Base-by-base conservation (phyloP, 2,329 filamentous ascomycete species). In the Alternaria gaisen region DNA sequence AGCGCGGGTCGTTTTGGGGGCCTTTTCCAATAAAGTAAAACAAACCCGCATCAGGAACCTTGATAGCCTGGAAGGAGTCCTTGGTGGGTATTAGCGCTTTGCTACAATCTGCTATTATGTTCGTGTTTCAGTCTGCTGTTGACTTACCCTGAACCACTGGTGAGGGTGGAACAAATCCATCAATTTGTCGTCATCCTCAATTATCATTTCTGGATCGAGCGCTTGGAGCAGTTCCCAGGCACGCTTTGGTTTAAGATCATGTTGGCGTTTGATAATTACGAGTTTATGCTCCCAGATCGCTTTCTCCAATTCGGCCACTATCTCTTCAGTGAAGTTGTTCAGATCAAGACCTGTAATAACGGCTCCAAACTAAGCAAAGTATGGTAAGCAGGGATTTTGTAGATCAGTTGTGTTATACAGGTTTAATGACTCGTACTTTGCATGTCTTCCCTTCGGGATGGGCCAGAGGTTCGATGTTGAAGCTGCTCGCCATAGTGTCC, bases 11-110 rank as follows among this genome's bases (percentile, higher is more conserved):
- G 16, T 46, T 11, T 40, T 54, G 52, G 4, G 41, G 30, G 22
- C 52, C 41, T 26, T 54, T 54, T 10, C 41, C 41, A 8, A 54
- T 54, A n/a, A 54, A 54, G 8, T 11, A n/a, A 54, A 54, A 34
- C 18, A 32, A 2, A 14, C 52, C 52, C n/a, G 41, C 52, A 36
- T 54, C 28, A 28, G 52, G 52, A 3, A 46, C 52, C 28, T 44
- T 36, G 16, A 22, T 7, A 28, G 30, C 12, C 2, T 36, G 18
- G 52, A 22, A 38, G 5, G 34, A 38, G 34, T 38, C 14, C 34
- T 44, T n/a, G 2, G 18, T 38, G 3, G 0, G 1, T 7, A 0
- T 34, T 16, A 34, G 32, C 32, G 14, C 32, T 34, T 0, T 34
- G 4, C 5, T 34, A 34, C 11, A 34, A 5, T 2, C 14, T 16